phyloP scores from a whole-genome alignment of 2,329 filamentous ascomycete species.

The Aspergillus neotritici region DNA sequence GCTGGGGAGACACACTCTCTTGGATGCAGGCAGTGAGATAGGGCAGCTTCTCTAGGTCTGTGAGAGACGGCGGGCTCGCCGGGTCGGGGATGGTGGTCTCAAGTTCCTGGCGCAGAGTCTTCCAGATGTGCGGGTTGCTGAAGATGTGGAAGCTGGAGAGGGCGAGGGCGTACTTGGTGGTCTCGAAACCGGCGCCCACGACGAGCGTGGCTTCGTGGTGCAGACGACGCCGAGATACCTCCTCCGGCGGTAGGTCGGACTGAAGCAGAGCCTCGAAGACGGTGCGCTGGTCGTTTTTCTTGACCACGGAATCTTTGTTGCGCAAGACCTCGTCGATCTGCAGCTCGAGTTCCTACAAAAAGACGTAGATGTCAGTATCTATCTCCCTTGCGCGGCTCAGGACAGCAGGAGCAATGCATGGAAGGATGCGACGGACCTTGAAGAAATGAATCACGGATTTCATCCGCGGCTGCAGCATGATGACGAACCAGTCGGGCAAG shows the following conservation, averaged over 20 bases:
- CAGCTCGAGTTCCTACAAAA: conserved; percentile 4
- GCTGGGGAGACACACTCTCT: conserved; percentile 3
- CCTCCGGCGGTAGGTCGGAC: conserved; percentile 29
- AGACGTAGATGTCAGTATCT: too few species aligned
- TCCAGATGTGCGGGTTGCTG: conserved; percentile 19
- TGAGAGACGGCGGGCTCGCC: conserved; percentile 7
- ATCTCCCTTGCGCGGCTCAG: background rate
- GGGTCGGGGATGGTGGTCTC: conserved; percentile 20
- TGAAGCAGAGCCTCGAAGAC: conserved; percentile 26
- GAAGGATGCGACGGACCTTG: background rate
- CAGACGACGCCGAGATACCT: conserved; percentile 26
- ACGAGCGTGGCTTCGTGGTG: conserved; percentile 24
- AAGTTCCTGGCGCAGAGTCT: conserved; percentile 23
- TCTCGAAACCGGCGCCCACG: conserved; percentile 26
- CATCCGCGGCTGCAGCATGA: conserved; percentile 5
- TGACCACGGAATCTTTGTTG: background rate
- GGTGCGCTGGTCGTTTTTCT: conserved; percentile 1
- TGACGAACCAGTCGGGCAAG: conserved; percentile 6
- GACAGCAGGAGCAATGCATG: background rate
- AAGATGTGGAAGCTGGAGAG: conserved; percentile 30
- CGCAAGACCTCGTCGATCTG: conserved; percentile 6
- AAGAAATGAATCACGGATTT: conserved; percentile 8
- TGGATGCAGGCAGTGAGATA: conserved; percentile 20
- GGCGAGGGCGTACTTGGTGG: conserved; percentile 21
- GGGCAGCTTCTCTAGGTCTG: conserved; percentile 27